Conservation (phyloP, 306 rosid species). For the Argentina anserina region DNA sequence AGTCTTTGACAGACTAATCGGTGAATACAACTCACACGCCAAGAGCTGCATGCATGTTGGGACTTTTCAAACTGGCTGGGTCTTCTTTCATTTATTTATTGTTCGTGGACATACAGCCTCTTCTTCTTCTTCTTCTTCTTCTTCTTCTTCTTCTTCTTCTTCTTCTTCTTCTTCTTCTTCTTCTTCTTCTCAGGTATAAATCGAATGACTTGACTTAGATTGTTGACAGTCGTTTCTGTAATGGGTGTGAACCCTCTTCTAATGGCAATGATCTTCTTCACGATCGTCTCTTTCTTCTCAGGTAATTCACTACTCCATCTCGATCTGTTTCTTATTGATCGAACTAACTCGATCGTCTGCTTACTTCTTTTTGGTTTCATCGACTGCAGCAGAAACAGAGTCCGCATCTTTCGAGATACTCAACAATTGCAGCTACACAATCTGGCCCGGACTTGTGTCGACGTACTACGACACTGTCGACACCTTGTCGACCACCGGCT, state of each 20-base stretch:
- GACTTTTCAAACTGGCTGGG: too few relatives aligned
- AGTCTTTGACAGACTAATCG: too few relatives aligned
- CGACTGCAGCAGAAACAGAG: constrained; percentile 33
- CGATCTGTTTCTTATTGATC: background rate
- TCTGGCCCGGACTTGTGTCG: constrained; percentile 78
- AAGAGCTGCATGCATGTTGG: too few relatives aligned
- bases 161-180: too few relatives aligned
- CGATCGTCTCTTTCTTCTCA: constrained; percentile 43
- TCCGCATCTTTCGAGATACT: constrained; percentile 65
- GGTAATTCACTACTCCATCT: constrained; percentile 25
- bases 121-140: too few relatives aligned
- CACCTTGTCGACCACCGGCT: constrained; percentile 82
- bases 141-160: too few relatives aligned
- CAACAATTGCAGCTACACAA: constrained; percentile 70
- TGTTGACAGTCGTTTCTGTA: background rate
- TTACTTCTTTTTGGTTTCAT: constrained; percentile 13
- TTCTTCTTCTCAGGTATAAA: too few relatives aligned
- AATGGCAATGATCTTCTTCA: constrained; percentile 23
- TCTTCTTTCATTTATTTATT: too few relatives aligned
- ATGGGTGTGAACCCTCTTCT: constrained; percentile 42
- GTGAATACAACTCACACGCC: too few relatives aligned
- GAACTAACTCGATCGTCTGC: constrained; percentile 3
- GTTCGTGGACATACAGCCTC: too few relatives aligned
- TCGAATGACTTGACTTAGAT: too few relatives aligned
- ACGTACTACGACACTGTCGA: too few relatives aligned